Conservation (phyloP, 257 asterid species). For the Salvia miltiorrhiza region DNA sequence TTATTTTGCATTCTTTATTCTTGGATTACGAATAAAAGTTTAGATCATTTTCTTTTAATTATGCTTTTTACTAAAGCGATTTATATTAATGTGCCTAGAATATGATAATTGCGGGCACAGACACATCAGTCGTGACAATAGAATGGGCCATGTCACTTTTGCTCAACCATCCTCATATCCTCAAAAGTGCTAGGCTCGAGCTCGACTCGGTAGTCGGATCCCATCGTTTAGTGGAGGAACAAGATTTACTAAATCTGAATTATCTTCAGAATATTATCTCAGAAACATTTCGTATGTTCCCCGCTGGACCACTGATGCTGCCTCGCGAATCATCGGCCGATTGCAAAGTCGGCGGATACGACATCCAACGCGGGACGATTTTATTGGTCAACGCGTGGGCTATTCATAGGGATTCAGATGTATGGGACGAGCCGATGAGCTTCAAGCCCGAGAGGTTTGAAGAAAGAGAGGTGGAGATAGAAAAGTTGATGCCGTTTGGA, state of each 20-base stretch:
- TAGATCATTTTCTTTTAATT: neutral
- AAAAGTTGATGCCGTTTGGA: constrained; percentile 36
- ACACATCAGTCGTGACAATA: constrained; percentile 28
- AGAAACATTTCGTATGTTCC: constrained; percentile 31
- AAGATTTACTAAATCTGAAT: constrained; percentile 26
- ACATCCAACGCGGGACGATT: constrained; percentile 36
- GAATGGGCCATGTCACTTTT: constrained; percentile 47
- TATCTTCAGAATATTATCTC: constrained; percentile 20
- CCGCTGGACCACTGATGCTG: constrained; percentile 30
- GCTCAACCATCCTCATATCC: constrained; percentile 34
- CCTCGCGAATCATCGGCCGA: constrained; percentile 41
- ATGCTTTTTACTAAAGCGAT: neutral
- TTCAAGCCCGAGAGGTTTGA: constrained; percentile 45
- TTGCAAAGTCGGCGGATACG: constrained; percentile 37
- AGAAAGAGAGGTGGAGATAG: constrained; percentile 20
- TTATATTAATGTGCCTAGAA: constrained; percentile 16
- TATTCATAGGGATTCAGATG: constrained; percentile 36
- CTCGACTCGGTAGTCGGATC: constrained; percentile 21
- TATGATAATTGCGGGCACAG: constrained; percentile 36
- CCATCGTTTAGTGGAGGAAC: constrained; percentile 26
- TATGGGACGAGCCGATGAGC: constrained; percentile 33
- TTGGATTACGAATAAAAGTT: neutral
- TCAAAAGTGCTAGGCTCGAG: constrained; percentile 27
- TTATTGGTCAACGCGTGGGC: constrained; percentile 39
- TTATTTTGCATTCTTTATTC: no score